These are phyloP conservation scores for Lentinula sp. DNA, from an alignment of 768 basidiomycete species.

Conservation along the genomic window DNA sequence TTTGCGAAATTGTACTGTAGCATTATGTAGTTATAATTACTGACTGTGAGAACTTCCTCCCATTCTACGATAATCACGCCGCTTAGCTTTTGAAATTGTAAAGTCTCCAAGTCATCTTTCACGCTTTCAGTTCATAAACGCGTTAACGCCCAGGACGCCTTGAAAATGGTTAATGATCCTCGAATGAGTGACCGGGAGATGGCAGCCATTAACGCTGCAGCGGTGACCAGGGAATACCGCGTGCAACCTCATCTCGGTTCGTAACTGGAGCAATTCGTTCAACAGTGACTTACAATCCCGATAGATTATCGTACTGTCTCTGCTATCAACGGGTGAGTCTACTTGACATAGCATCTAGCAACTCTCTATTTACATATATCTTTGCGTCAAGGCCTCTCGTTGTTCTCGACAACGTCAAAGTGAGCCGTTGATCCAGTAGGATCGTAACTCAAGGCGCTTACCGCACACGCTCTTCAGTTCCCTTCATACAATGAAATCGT, in stretches of 20 bases:
- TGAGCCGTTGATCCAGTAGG: conserved; percentile 22
- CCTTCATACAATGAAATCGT: conserved; percentile 99
- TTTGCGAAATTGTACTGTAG: no score
- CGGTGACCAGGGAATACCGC: conserved; percentile 82
- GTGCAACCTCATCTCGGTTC: conserved; percentile 86
- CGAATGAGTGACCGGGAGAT: conserved; percentile 68
- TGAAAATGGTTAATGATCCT: conserved; percentile 41
- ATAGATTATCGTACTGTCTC: conserved; percentile 97
- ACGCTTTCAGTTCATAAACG: no score
- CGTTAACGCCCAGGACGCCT: not conserved
- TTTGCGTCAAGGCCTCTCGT: conserved; percentile 71
- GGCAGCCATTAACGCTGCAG: conserved; percentile 80
- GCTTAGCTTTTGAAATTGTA: not conserved
- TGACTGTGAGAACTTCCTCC: conserved; percentile 8
- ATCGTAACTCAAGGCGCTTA: not conserved
- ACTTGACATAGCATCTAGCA: conserved; percentile 2
- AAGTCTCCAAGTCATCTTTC: not conserved
- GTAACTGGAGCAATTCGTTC: conserved; percentile 15
- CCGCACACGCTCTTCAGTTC: conserved; percentile 49
- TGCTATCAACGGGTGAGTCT: conserved; percentile 87
- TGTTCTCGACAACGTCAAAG: conserved; percentile 97
- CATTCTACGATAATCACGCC: not conserved
- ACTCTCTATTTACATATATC: conserved; percentile 4
- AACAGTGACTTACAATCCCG: conserved; percentile 1
- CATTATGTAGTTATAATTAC: not conserved